Conservation (phyloP, 345 rosid species). For the Balakata baccata region DNA sequence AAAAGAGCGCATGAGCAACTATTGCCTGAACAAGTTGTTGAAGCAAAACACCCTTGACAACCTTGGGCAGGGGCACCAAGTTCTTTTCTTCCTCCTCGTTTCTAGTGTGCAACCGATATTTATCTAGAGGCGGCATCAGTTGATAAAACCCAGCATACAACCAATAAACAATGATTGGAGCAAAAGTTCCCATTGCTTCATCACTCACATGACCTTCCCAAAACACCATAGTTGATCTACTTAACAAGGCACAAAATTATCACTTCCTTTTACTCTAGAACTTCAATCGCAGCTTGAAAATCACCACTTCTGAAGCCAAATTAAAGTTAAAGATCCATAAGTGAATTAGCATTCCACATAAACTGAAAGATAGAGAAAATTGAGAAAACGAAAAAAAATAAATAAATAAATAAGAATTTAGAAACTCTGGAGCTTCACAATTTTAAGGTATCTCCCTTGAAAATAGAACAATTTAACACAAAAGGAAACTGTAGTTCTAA, state of each 20-base stretch:
- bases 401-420: not conserved
- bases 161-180: conserved; percentile 69
- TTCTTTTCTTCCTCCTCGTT: conserved; percentile 67
- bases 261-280: not conserved
- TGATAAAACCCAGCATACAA: conserved; percentile 66
- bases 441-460: too few relatives aligned
- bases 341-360: conserved; percentile 1
- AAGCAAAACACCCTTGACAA: conserved; percentile 62
- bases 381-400: not conserved
- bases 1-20: conserved; percentile 57
- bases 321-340: conserved; percentile 10
- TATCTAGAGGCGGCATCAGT: conserved; percentile 51
- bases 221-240: conserved; percentile 47
- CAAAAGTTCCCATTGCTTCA: conserved; percentile 71
- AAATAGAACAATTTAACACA: not conserved
- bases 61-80: conserved; percentile 42
- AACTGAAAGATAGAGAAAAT: conserved; percentile 10
- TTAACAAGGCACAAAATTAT: not conserved
- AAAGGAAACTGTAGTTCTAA: not conserved
- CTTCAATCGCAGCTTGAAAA: not conserved
- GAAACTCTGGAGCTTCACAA: conserved; percentile 4
- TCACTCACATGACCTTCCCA: conserved; percentile 74
- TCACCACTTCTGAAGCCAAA: conserved; percentile 19
- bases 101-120: conserved; percentile 54
- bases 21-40: conserved; percentile 67